phyloP scores from a whole-genome alignment of 768 basidiomycete genomes.

The Suillus occidentalis region DNA sequence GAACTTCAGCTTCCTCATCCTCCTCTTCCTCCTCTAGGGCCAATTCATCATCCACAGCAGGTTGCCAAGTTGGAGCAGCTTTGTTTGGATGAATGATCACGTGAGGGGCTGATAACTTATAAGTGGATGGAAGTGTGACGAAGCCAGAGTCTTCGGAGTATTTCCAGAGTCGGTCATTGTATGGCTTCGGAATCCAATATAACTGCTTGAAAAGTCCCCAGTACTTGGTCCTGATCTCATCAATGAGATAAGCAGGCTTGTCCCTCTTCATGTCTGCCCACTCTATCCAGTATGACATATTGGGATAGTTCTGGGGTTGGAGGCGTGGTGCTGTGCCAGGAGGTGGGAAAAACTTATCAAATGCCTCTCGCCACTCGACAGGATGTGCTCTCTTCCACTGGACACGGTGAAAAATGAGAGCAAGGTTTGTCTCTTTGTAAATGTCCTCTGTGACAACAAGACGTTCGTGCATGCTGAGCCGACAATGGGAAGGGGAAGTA shows the following conservation, averaged over 20 bases:
- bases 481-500: background rate
- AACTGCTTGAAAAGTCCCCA: background rate
- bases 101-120: background rate
- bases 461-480: background rate
- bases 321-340: background rate
- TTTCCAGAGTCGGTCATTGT: background rate
- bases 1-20: background rate
- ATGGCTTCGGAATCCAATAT: conserved; percentile 2
- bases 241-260: background rate
- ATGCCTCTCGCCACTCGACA: background rate
- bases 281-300: background rate
- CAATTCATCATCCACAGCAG: background rate
- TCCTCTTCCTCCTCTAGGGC: background rate
- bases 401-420: background rate
- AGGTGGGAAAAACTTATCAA: background rate
- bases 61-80: background rate
- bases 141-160: background rate
- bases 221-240: background rate
- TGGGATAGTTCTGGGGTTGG: background rate
- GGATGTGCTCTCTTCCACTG: background rate
- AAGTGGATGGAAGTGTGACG: background rate
- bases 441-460: background rate
- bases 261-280: background rate
- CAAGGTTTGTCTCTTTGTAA: background rate
- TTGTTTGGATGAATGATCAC: background rate